These are phyloP conservation scores for Pezicula radicicola DNA, from an alignment of 2,329 filamentous ascomycete species.

Conservation along the genomic window DNA sequence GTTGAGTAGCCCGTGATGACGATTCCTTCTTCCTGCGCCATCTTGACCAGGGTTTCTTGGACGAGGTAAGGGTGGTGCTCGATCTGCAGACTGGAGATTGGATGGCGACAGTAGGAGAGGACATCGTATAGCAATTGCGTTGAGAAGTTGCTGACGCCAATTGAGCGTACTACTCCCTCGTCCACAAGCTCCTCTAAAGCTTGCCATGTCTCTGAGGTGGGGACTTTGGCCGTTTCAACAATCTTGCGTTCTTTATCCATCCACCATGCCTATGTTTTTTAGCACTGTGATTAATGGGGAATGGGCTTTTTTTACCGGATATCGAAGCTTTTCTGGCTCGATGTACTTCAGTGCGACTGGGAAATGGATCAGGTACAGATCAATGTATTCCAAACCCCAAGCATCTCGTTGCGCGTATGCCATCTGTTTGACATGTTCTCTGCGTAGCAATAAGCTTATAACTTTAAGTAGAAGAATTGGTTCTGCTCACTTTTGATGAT, in stretches of 20 bases:
- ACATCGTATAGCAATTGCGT: conserved; percentile 74
- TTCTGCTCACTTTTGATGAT: conserved; percentile 11
- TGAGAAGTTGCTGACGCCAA: conserved; percentile 81
- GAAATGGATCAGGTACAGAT: conserved; percentile 51
- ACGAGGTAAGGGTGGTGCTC: conserved; percentile 86
- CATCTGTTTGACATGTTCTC: conserved; percentile 54
- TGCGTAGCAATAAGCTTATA: neutral
- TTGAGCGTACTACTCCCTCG: conserved; percentile 63
- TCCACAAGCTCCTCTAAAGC: conserved; percentile 74
- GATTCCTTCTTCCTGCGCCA: conserved; percentile 55
- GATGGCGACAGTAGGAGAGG: conserved; percentile 66
- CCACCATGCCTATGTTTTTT: conserved; percentile 51
- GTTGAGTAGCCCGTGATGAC: conserved; percentile 63
- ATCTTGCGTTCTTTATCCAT: conserved; percentile 58
- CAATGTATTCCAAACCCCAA: conserved; percentile 46
- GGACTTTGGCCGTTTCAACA: conserved; percentile 61
- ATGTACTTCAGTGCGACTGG: conserved; percentile 63
- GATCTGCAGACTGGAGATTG: conserved; percentile 75
- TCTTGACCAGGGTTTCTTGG: conserved; percentile 63
- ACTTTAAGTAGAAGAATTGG: neutral
- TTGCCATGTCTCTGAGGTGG: conserved; percentile 75
- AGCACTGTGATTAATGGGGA: conserved; percentile 11
- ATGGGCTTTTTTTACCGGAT: conserved; percentile 22
- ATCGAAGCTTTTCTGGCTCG: conserved; percentile 46
- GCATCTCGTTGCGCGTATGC: conserved; percentile 54